Conservation (phyloP, 1,139 yeast genomes). For the Debaryomyces fabryi region DNA sequence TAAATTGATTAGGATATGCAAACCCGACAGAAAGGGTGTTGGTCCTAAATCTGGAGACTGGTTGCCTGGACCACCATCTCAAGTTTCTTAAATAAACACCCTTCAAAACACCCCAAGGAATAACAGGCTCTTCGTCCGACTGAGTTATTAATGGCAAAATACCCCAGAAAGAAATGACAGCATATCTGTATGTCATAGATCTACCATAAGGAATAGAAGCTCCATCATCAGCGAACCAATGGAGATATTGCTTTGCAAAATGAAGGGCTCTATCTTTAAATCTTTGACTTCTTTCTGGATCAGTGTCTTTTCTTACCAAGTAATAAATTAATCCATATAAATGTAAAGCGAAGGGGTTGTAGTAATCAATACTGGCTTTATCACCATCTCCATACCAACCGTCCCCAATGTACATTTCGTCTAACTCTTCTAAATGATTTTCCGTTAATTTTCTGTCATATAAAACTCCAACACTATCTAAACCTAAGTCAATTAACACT, state of each 20-base stretch:
- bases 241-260: constrained; percentile 22
- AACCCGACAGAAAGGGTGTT: constrained; percentile 27
- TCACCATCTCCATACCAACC: constrained; percentile 35
- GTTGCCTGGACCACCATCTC: constrained; percentile 30
- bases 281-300: constrained; percentile 16
- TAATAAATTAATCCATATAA: constrained; percentile 26
- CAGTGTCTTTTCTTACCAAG: constrained; percentile 13
- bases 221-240: constrained; percentile 27
- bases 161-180: constrained; percentile 30
- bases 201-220: constrained; percentile 29
- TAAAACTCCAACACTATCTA: constrained; percentile 22
- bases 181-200: constrained; percentile 29
- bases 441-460: constrained; percentile 15
- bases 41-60: constrained; percentile 20
- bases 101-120: constrained; percentile 25
- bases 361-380: constrained; percentile 24
- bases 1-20: constrained; percentile 26
- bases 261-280: constrained; percentile 20
- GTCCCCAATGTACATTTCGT: constrained; percentile 23
- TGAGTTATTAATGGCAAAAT: constrained; percentile 21
- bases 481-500: constrained; percentile 27
- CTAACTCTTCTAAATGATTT: constrained; percentile 21
- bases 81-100: constrained; percentile 24
- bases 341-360: constrained; percentile 32
- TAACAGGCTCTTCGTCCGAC: constrained; percentile 13